Conservation (phyloP, 495 filamentous ascomycete genomes). For the Penicillium argentinense region DNA sequence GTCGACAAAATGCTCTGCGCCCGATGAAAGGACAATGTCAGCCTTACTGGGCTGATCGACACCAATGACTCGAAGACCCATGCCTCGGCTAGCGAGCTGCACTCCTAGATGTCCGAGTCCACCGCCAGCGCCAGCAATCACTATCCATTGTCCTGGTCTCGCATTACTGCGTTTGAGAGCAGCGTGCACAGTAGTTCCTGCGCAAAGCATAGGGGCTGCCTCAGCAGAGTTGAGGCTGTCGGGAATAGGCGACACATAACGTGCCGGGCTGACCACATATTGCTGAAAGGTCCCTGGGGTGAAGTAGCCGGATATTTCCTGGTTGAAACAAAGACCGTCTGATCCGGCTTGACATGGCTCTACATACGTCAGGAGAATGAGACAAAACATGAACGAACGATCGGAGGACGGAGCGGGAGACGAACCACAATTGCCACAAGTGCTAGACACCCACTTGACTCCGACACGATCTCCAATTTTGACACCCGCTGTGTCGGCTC, state of each 20-base stretch:
- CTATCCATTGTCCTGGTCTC: constrained; percentile 60
- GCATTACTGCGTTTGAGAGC: constrained; percentile 61
- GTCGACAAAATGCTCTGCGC: constrained; percentile 70
- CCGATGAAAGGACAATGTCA: constrained; percentile 54
- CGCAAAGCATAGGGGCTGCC: constrained; percentile 67
- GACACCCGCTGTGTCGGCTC: constrained; percentile 47
- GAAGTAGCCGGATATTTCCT: constrained; percentile 56
- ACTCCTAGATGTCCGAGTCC: constrained; percentile 64
- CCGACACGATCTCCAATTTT: constrained; percentile 69
- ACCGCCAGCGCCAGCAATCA: constrained; percentile 67
- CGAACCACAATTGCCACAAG: constrained; percentile 49
- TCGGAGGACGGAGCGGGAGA: constrained; percentile 8
- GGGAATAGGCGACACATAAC: constrained; percentile 70
- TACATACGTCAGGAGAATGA: constrained; percentile 10
- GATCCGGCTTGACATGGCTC: constrained; percentile 56
- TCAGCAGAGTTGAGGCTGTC: constrained; percentile 55
- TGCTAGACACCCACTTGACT: constrained; percentile 56
- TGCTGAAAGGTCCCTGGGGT: constrained; percentile 72
- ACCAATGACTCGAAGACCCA: constrained; percentile 69
- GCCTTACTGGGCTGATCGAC: constrained; percentile 67
- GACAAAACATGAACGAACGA: too few relatives aligned
- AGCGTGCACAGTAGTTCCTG: constrained; percentile 59
- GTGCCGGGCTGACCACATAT: constrained; percentile 61
- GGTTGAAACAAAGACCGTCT: constrained; percentile 61
- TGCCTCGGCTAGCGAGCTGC: constrained; percentile 61